Conservation (phyloP, 352 stramenopile genomes). For the Globisporangium nunn region DNA sequence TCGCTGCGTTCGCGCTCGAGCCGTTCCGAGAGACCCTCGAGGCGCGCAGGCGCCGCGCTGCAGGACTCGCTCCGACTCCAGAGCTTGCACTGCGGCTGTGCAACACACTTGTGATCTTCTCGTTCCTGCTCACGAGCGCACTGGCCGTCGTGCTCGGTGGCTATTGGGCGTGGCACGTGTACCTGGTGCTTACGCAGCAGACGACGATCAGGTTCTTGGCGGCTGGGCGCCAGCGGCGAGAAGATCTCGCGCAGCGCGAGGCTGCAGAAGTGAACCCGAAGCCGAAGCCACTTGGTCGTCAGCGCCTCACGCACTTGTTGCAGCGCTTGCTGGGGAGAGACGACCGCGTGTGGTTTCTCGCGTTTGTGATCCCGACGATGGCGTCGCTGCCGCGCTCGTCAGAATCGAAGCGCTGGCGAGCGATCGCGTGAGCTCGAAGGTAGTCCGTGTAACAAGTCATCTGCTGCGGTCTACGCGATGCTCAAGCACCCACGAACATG, state of each 20-base stretch:
- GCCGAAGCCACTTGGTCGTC: too few relatives aligned
- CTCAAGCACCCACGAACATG: too few relatives aligned
- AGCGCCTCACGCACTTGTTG: background rate
- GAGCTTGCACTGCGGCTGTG: constrained; percentile 14
- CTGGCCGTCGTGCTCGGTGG: constrained; percentile 23
- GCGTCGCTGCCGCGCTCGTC: too few relatives aligned
- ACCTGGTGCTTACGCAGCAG: constrained; percentile 30
- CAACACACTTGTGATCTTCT: constrained; percentile 25
- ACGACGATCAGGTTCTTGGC: background rate
- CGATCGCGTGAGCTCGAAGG: too few relatives aligned
- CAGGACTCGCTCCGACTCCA: constrained; percentile 11
- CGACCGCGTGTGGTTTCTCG: background rate
- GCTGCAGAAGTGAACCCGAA: too few relatives aligned
- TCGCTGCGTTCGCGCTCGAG: constrained; percentile 21
- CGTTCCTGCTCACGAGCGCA: constrained; percentile 29
- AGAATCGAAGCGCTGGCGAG: too few relatives aligned
- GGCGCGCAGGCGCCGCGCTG: constrained; percentile 3
- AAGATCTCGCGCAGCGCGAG: background rate
- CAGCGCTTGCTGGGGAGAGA: background rate
- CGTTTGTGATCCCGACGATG: background rate
- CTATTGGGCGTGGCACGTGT: constrained; percentile 40
- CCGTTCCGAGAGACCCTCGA: constrained; percentile 20
- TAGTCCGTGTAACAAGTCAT: too few relatives aligned
- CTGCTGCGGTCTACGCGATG: too few relatives aligned
- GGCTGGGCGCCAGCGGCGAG: background rate